Conservation (phyloP, 345 rosid species). For the Cardamine occulta region DNA sequence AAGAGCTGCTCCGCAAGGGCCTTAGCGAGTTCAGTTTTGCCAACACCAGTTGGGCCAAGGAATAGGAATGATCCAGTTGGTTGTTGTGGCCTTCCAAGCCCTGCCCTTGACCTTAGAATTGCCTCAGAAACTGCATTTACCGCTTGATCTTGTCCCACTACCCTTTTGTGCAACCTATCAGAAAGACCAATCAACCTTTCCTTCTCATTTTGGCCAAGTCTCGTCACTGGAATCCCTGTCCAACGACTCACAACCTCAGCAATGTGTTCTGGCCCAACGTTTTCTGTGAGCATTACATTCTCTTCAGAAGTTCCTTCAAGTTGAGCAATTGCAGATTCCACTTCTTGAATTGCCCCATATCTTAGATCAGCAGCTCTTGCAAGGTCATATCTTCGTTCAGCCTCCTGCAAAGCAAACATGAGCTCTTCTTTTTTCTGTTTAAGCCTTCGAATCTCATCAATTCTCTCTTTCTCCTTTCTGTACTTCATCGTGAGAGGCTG, state of each 20-base stretch:
- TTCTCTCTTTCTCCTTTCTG: slow-evolving; percentile 83
- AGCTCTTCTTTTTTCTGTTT: slow-evolving; percentile 89
- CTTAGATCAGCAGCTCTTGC: slow-evolving; percentile 90
- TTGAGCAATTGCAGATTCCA: slow-evolving; percentile 69
- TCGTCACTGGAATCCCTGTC: slow-evolving; percentile 90
- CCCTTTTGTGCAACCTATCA: slow-evolving; percentile 77
- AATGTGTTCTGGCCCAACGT: slow-evolving; percentile 88
- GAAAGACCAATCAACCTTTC: slow-evolving; percentile 78
- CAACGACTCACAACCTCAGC: slow-evolving; percentile 94
- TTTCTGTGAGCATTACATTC: slow-evolving; percentile 78
- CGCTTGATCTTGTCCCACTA: slow-evolving; percentile 87
- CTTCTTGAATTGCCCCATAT: slow-evolving; percentile 85
- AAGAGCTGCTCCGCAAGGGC: slow-evolving; percentile 96
- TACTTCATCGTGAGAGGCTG: slow-evolving; percentile 90
- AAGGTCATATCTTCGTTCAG: slow-evolving; percentile 84
- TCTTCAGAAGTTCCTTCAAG: slow-evolving; percentile 69
- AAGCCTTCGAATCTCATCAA: slow-evolving; percentile 81
- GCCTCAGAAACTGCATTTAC: slow-evolving; percentile 85
- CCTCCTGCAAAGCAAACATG: slow-evolving; percentile 72
- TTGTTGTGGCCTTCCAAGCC: slow-evolving; percentile 92
- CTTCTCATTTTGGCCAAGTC: slow-evolving; percentile 89
- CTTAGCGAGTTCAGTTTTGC: slow-evolving; percentile 90
- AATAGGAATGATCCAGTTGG: slow-evolving; percentile 93
- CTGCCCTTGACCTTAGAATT: slow-evolving; percentile 82
- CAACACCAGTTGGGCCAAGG: slow-evolving; percentile 97